phyloP scores from a whole-genome alignment of 2,329 filamentous ascomycete genomes.

The Botrytis pseudocinerea region DNA sequence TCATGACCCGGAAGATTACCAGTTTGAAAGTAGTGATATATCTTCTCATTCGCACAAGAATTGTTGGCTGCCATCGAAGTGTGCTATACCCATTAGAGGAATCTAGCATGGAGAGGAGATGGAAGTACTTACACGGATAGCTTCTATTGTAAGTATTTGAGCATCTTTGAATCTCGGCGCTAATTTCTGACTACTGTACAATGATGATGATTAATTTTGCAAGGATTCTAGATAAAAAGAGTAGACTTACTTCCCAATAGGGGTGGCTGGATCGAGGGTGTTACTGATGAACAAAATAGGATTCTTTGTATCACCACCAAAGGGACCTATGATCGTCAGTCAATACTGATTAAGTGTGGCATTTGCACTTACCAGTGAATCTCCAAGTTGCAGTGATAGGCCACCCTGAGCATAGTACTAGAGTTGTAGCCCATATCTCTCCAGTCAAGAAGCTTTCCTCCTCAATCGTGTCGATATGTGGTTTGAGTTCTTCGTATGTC shows the following conservation, averaged over 20 bases:
- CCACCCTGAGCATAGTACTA: slow-evolving; percentile 40
- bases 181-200: slow-evolving; percentile 33
- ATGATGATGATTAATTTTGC: neutral
- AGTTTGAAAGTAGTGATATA: slow-evolving; percentile 26
- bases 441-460: slow-evolving; percentile 47
- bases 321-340: slow-evolving; percentile 32
- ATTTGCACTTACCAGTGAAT: slow-evolving; percentile 26
- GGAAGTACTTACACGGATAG: slow-evolving; percentile 49
- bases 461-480: slow-evolving; percentile 14
- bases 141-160: slow-evolving; percentile 50
- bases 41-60: slow-evolving; percentile 25
- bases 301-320: slow-evolving; percentile 40
- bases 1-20: slow-evolving; percentile 22
- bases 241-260: slow-evolving; percentile 30
- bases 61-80: slow-evolving; percentile 21
- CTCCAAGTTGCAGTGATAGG: slow-evolving; percentile 34
- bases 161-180: slow-evolving; percentile 45
- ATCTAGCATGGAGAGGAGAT: neutral
- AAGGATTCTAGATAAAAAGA: neutral
- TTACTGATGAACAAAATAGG: slow-evolving; percentile 43
- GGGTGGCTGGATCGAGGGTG: slow-evolving; percentile 40
- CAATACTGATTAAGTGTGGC: too few species aligned
- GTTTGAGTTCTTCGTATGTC: slow-evolving; percentile 2
- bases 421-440: slow-evolving; percentile 44
- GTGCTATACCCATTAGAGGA: slow-evolving; percentile 15